Base-by-base conservation (phyloP, 2,329 filamentous ascomycete genomes). In the Chrysoporthe deuterocubensis region DNA sequence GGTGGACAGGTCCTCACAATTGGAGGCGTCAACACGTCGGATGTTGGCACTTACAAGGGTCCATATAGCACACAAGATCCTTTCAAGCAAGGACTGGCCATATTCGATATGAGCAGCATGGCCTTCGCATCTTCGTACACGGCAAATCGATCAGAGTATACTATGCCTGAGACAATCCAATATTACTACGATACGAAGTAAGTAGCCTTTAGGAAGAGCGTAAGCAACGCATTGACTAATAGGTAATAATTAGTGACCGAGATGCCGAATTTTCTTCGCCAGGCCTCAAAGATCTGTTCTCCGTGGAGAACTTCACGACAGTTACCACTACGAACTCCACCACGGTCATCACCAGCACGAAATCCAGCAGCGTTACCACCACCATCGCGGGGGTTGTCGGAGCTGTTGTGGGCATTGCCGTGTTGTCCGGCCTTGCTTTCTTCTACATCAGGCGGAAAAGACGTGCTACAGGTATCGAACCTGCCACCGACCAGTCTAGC, bases 1-100 rank as follows among this genome's bases (percentile, higher is more conserved):
- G 75, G 72, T 0, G 76, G 81, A 32, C 79, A 81, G 66, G 74
- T 82, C 52, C 73, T 82, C 62, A 78, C 76, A 42, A 80, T 81
- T 54, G 76, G 77, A 0, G 80, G 77, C 3, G 69, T 71, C 46
- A 72, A 74, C 61, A 71, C 67, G 0, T 68, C 68, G 0, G 67
- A 72, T 52, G 66, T 62, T 5, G 64, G 65, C 0, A 26, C 43
- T 13, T 72, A 73, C 62, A 56, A 57, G 3, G 65, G 54, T 7
- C 67, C 66, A 7, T 74, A 73, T 57, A 66, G 64, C 32, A 73
- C 72, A 4, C 52, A 58, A 3, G 71, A 74, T 14, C 65, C 71
- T 5, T 69, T 73, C 57, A 21, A 52, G 11, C 69, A 71, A n/a
- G 70, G 73, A 3, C 60, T 73, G 37, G 71, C 70, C 4, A 50